A percentile compares a stretch with the other conserved stretches of the same genome.
Evolutionary conservation across 78 protist genomes (phyloP).

Genomic region (Chrysochromulina parva): DNA sequence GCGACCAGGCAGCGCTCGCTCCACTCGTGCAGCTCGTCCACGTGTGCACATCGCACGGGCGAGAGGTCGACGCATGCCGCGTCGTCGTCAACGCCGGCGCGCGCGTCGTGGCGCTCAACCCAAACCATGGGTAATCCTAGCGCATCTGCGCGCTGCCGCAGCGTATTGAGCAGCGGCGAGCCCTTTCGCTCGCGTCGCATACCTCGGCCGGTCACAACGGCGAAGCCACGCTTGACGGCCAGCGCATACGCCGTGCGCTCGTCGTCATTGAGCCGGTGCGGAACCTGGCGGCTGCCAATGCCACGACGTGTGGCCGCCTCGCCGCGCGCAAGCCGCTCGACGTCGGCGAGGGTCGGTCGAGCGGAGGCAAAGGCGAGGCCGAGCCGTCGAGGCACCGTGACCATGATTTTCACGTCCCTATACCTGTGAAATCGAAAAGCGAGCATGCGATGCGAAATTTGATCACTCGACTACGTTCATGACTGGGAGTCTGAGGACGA

Average conservation of each 20-base stretch:
- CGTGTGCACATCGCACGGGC: too few species aligned
- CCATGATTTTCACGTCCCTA: too few species aligned
- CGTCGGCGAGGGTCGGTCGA: neutral
- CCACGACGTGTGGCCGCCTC: neutral
- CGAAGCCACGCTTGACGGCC: neutral
- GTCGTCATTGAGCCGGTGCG: conserved; percentile 5
- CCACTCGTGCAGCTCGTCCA: too few species aligned
- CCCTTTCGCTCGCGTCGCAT: neutral
- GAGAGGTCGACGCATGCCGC: too few species aligned
- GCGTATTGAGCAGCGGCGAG: neutral
- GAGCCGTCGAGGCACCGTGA: too few species aligned
- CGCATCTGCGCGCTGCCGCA: neutral
- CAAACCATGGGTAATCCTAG: neutral
- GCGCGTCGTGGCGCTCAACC: neutral
- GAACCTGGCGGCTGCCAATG: neutral
- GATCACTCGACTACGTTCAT: too few species aligned
- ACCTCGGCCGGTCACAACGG: neutral
- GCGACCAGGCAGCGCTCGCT: too few species aligned
- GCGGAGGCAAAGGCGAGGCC: too few species aligned
- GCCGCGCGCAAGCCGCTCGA: neutral
- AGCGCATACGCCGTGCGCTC: neutral
- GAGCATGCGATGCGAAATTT: too few species aligned
- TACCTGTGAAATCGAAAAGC: too few species aligned
- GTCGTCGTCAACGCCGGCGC: too few species aligned
- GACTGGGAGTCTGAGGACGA: too few species aligned